Evolutionary conservation across 331 rosid species (phyloP), one percentile per base, ranked within the genome.

Genomic region (Pyracantha coccinea): DNA sequence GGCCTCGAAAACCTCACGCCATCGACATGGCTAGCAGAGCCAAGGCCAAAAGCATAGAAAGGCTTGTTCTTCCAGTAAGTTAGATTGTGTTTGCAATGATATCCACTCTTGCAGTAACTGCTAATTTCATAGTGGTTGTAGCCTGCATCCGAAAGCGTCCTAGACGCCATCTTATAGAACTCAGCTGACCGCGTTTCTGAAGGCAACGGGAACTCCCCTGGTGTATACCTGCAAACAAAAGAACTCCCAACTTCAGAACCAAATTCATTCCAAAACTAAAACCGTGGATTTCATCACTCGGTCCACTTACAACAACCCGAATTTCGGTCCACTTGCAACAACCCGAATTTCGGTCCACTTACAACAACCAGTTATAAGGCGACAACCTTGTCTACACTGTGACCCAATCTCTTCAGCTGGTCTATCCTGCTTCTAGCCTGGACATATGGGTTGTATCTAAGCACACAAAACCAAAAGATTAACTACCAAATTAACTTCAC

Each of bases 361-460:
- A 25, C 28, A 25, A 25, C 28, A 25, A 25, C 29, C 29, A 28
- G 29, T 28, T 28, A 28, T 28, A 3, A 28, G 29, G 29, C 29
- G 29, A 28, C 29, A 28, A 28, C 29, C 29, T 28, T 28, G 29
- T 28, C 29, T 28, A 28, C 29, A 28, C 29, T 28, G 29, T 28
- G 29, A 28, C 3, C 29, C 29, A 28, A 28, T 28, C 4, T 28
- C 29, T 28, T 28, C 29, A 28, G 29, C 29, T 28, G 29, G 3
- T 28, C 29, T 28, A 28, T 28, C 29, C 29, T 28, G 29, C 29
- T 28, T 28, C 29, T 28, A 28, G 29, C 29, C 29, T 29, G 97
- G 69, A 90, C 97, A 87, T 95, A 90, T 1, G 99, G 97, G 82
- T 95, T 95, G 86, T 95, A 95, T 92, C 99, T 95, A 78, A 55